These are phyloP conservation scores for Andrographis paniculata DNA, from an alignment of 305 asterid genomes.

Conservation along the genomic window DNA sequence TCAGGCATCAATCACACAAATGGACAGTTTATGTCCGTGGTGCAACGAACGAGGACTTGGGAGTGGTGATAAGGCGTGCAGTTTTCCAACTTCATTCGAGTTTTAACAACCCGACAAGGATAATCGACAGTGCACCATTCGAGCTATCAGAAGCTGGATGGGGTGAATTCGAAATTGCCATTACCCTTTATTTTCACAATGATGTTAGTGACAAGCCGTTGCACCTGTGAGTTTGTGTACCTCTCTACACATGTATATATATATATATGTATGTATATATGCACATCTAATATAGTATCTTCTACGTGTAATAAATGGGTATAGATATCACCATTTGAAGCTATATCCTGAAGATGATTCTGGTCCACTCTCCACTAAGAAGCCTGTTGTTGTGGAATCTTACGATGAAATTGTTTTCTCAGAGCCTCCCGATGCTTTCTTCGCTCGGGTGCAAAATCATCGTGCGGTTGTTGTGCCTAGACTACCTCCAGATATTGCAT, in stretches of 20 bases:
- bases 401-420: constrained; percentile 59
- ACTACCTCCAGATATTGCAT: constrained; percentile 44
- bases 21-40: constrained; percentile 93
- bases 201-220: constrained; percentile 74
- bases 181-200: constrained; percentile 78
- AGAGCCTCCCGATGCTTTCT: constrained; percentile 58
- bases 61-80: constrained; percentile 75
- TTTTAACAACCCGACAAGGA: constrained; percentile 82
- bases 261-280: not conserved
- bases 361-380: constrained; percentile 68
- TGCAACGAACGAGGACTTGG: constrained; percentile 76
- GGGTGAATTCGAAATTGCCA: constrained; percentile 96
- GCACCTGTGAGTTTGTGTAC: constrained; percentile 73
- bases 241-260: constrained; percentile 7
- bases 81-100: constrained; percentile 92
- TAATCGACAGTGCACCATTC: constrained; percentile 67
- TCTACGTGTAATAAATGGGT: not conserved
- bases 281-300: not conserved
- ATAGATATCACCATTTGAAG: constrained; percentile 85
- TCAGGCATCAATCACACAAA: constrained; percentile 74
- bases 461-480: constrained; percentile 72
- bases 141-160: constrained; percentile 92
- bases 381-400: constrained; percentile 72
- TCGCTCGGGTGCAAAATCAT: constrained; percentile 71
- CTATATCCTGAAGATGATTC: constrained; percentile 84